Base-by-base conservation (phyloP, 78 protist genomes). In the Ministeria vibrans region DNA sequence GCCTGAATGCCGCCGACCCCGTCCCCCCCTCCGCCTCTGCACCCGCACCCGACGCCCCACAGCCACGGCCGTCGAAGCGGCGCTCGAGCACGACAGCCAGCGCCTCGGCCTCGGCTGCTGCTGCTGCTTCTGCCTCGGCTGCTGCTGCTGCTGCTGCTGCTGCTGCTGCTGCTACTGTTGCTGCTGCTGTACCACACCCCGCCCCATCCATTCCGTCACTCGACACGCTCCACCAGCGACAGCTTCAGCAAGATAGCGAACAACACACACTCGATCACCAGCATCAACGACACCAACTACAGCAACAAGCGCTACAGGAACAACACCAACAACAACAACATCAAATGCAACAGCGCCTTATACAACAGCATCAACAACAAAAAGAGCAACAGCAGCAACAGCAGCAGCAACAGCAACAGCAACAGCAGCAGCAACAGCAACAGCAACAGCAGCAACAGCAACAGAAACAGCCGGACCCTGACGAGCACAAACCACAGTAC, bases 1-100 rank as follows among this genome's bases (percentile, higher is more conserved):
- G 86, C 11, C 86, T 82, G 41, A 82, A 82, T 55, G 86, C 86
- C 9, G 80, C 86, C 22, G 86, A 82, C 53, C 13, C 27, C 55
- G 55, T n/a, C n/a, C n/a, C n/a, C n/a, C n/a, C n/a, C n/a, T n/a
- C n/a, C n/a, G n/a, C n/a, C n/a, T n/a, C n/a, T n/a, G n/a, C n/a
- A n/a, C n/a, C n/a, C n/a, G n/a, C n/a, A n/a, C n/a, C n/a, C n/a
- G n/a, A n/a, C n/a, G n/a, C n/a, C n/a, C n/a, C n/a, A n/a, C n/a
- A n/a, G n/a, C n/a, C n/a, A n/a, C n/a, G n/a, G n/a, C n/a, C n/a
- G n/a, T n/a, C n/a, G n/a, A n/a, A n/a, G n/a, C n/a, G n/a, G n/a
- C n/a, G n/a, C n/a, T n/a, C n/a, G n/a, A n/a, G n/a, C n/a, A n/a
- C n/a, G n/a, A n/a, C n/a, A n/a, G n/a, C n/a, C n/a, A n/a, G n/a